phyloP scores from a whole-genome alignment of 1,284 basidiomycete genomes.

The Phellopilus nigrolimitatus region DNA sequence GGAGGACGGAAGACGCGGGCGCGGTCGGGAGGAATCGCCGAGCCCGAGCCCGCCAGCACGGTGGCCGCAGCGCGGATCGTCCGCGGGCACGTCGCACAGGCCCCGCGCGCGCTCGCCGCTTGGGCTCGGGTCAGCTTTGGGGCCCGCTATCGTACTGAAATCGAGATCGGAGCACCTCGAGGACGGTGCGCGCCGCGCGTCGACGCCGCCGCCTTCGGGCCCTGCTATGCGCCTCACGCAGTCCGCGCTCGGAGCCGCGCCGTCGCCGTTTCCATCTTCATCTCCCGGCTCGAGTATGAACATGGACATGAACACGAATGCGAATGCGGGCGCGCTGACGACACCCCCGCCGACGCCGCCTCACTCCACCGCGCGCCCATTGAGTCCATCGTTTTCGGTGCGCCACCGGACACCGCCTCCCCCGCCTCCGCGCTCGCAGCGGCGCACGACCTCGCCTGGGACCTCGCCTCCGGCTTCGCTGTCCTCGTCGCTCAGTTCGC shows the following conservation, averaged over 20 bases:
- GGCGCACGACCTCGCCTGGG: not conserved
- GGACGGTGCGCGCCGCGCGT: not conserved
- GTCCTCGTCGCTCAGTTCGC: not conserved
- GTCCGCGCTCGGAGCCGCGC: not conserved
- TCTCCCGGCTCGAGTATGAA: too few relatives aligned
- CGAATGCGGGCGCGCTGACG: conserved; percentile 3
- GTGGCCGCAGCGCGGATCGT: not conserved
- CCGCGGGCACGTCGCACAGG: not conserved
- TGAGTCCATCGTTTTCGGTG: too few relatives aligned
- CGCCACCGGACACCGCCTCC: conserved; percentile 7
- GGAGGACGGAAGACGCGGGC: conserved; percentile 8
- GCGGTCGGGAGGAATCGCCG: not conserved
- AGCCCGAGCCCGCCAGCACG: not conserved
- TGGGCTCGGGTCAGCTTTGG: conserved; percentile 5
- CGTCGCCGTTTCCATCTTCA: too few relatives aligned
- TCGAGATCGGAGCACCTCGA: conserved; percentile 2
- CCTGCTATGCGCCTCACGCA: not conserved
- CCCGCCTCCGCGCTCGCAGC: conserved; percentile 12
- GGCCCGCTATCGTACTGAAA: conserved; percentile 11
- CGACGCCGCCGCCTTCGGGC: not conserved
- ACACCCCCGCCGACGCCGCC: conserved; percentile 17
- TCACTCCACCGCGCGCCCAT: too few relatives aligned
- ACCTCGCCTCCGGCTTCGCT: not conserved
- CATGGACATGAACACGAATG: not conserved
- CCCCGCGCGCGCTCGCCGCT: conserved; percentile 17